Base-by-base conservation (phyloP, 176 grass and related monocot species). In the Aegilops sharonensis region DNA sequence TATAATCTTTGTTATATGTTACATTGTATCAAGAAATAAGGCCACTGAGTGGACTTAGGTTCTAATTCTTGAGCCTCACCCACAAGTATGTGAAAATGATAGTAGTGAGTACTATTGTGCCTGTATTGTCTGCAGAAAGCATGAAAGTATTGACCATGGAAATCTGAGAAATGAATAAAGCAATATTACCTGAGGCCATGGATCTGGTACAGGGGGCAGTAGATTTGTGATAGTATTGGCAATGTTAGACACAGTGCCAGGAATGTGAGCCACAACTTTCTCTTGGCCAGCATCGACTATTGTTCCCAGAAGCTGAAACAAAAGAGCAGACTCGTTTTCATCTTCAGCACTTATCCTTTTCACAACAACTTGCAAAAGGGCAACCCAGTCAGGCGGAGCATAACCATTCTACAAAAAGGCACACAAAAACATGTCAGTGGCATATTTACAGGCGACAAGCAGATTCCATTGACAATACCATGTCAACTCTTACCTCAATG, bases 261-360 rank as follows among this genome's bases (percentile, higher is more conserved):
- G 95, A 80, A 93, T 87, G 79, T 90, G 85, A 79, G 78, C 32
- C 37, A 84, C 21, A 88, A 91, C 77, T 42, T 93, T 86, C 78
- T 91, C 75, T 91, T 93, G 89, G 17, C 87, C 92, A 68, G 87
- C 75, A 85, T 95, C 93, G 62, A 98, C 80, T 88, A 94, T 81
- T 40, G 92, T 90, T 65, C 92, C 89, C 40, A 98, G 83, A 92
- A 98, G 90, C 85, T 95, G 89, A 91, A 95, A 98, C 73, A 95
- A 77, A 89, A 98, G 82, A 87, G 87, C 87, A 42, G 93, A 94
- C 63, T 95, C 85, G 20, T 89, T 94, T 81, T 91, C 90, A 77
- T 94, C 91, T 84, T 74, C 87, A 57, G 68, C 76, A 3, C 85
- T 87, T 83, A 95, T 84, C 77, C 87, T 88, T 80, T 89, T 75